Conservation (phyloP, 1,284 basidiomycete species). For the Cutaneotrichosporon cutaneum region DNA sequence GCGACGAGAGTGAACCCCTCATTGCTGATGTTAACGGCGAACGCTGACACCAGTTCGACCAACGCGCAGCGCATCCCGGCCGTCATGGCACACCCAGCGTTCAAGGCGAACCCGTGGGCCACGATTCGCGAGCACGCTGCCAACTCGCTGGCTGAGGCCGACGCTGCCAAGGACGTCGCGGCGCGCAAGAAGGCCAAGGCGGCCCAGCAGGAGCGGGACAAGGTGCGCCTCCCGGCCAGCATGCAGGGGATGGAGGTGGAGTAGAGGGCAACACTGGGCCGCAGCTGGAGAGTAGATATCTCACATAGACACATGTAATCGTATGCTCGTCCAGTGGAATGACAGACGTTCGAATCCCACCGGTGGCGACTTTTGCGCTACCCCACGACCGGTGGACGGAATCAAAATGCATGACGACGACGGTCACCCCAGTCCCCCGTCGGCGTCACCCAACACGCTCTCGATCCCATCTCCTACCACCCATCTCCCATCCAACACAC, state of each 20-base stretch:
- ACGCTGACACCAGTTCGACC: conserved; percentile 32
- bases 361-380: not conserved
- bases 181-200: conserved; percentile 13
- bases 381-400: not conserved
- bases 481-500: not conserved
- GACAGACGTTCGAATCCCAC: not conserved
- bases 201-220: conserved; percentile 9
- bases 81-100: conserved; percentile 47
- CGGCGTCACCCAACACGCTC: not conserved
- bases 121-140: conserved; percentile 50
- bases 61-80: conserved; percentile 45
- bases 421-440: not conserved
- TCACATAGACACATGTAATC: conserved; percentile 4
- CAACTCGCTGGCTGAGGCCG: conserved; percentile 42
- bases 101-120: conserved; percentile 50
- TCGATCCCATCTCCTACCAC: not conserved
- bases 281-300: not conserved
- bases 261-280: conserved; percentile 5
- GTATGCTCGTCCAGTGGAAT: no score
- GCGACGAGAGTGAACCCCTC: no score
- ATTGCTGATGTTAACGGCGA: no score
- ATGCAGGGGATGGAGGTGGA: conserved; percentile 22
- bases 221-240: conserved; percentile 8
- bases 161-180: conserved; percentile 16
- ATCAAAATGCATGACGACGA: not conserved